Base-by-base conservation (phyloP, 495 filamentous ascomycete genomes). In the Neurospora intermedia region DNA sequence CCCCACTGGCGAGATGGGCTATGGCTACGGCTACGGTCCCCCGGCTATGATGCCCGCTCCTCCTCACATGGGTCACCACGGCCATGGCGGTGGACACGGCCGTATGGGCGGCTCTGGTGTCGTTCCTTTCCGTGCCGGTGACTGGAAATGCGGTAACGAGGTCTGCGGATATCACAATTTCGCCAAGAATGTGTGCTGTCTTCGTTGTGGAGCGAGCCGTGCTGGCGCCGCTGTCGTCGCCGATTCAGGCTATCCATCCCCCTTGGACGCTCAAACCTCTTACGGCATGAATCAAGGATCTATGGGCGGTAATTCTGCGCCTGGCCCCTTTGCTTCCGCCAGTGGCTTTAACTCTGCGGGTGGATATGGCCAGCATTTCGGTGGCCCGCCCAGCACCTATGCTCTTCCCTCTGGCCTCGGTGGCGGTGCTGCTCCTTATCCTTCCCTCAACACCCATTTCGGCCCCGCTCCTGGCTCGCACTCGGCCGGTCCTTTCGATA, bases 131-230 rank as follows among this genome's bases (percentile, higher is more conserved):
- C 91, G 96, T 74, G 96, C 96, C 59, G 96, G 96, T 76, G 96
- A 99, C 80, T 99, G 96, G 96, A 98, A 97, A 80, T 99, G 96
- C 81, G 96, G 96, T 66, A 94, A 94, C 45, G 95, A 98, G 78
- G 94, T 94, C n/a, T 99, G 96, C 80, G 93, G 92, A 42, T 99
- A 99, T 78, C 96, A 99, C 83, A 99, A 99, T 82, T 99, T 99
- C 78, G 96, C 96, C 62, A 99, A 99, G 88, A 99, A 99, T 79
- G 95, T 98, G 75, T 96, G 92, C 81, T 99, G 96, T 82, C 88
- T 99, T 71, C 92, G 96, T 71, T 99, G 96, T 78, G 96, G 96
- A 78, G 96, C 94, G 31, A 96, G 94, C 80, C 93, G 96, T 76
- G 94, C 94, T 70, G 91, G 91, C 71, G 96, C 96, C 71, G 94